These are phyloP conservation scores for Apiospora phragmitis DNA, from an alignment of 2,329 filamentous ascomycete species.

Conservation along the genomic window DNA sequence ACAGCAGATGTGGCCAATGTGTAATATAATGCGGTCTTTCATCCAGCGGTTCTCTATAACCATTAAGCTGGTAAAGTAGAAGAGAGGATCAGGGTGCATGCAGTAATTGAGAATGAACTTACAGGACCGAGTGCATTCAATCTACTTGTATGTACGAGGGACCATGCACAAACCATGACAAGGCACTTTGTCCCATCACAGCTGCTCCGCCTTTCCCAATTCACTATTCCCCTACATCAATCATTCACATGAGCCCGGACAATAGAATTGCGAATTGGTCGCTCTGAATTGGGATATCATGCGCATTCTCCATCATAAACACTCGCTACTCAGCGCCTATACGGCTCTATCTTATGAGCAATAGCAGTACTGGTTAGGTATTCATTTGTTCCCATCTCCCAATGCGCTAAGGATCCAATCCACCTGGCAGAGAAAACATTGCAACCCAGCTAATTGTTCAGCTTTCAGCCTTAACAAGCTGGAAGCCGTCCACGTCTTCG, in stretches of 20 bases:
- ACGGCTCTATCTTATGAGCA: background rate
- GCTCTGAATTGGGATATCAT: background rate
- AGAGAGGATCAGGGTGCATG: too few species aligned
- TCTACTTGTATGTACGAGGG: too few species aligned
- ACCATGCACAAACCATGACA: too few species aligned
- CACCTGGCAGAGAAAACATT: background rate
- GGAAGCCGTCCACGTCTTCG: slow-evolving; percentile 43
- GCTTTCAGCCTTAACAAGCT: slow-evolving; percentile 34
- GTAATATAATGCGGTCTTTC: too few species aligned
- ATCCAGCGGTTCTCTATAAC: too few species aligned
- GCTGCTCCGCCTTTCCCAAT: too few species aligned
- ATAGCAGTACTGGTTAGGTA: background rate
- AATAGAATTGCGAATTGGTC: background rate
- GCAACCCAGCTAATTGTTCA: background rate
- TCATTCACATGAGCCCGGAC: background rate
- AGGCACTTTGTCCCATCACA: too few species aligned
- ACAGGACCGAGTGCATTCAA: too few species aligned
- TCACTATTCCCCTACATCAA: too few species aligned
- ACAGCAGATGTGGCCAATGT: too few species aligned
- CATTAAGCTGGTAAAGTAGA: too few species aligned
- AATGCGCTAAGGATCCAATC: background rate
- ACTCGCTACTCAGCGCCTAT: background rate
- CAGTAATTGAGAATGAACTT: too few species aligned
- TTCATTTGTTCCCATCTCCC: background rate
- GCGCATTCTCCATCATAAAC: background rate